phyloP scores from a whole-genome alignment of 179 eudicot species.

The Vitellaria paradoxa region DNA sequence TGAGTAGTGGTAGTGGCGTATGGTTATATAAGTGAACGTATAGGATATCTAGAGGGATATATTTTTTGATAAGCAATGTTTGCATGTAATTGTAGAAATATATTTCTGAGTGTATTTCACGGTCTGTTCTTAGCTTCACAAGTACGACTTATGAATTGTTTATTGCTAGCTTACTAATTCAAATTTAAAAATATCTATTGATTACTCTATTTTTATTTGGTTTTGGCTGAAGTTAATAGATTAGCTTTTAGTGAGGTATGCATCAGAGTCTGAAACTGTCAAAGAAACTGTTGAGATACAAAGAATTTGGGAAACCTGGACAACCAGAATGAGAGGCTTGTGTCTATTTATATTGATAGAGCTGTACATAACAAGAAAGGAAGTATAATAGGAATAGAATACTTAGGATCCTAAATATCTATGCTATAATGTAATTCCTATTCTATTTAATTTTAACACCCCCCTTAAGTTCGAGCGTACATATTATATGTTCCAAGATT shows the following conservation, averaged over 20 bases:
- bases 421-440: too few species aligned
- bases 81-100: background rate
- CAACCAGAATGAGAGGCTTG: too few species aligned
- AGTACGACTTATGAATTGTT: background rate
- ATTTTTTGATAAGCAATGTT: background rate
- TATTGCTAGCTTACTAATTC: background rate
- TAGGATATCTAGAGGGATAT: background rate
- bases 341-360: too few species aligned
- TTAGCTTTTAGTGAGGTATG: background rate
- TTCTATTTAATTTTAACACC: too few species aligned
- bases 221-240: background rate
- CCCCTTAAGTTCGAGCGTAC: too few species aligned
- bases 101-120: background rate
- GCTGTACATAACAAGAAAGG: too few species aligned
- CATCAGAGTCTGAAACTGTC: background rate
- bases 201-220: background rate
- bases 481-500: too few species aligned
- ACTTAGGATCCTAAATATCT: too few species aligned
- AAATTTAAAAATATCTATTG: background rate
- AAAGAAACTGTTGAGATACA: background rate
- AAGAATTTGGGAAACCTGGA: too few species aligned
- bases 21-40: background rate
- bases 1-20: background rate
- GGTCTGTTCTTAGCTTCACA: background rate
- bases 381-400: too few species aligned